These are phyloP conservation scores for Euphrasia confusa DNA, from an alignment of 257 asterid genomes.

Conservation along the genomic window DNA sequence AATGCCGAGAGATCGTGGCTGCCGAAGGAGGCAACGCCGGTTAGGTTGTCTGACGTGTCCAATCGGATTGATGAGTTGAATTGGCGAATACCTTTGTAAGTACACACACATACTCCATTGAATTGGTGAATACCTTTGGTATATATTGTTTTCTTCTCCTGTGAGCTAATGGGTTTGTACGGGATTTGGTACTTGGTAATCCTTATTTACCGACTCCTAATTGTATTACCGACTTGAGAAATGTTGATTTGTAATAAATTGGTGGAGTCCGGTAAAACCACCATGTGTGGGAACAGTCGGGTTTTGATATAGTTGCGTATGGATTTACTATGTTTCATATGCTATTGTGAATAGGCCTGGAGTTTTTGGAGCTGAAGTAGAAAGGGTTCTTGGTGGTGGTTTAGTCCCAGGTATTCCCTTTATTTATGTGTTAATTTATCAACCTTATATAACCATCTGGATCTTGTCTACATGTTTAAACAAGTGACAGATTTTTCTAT, in stretches of 20 bases:
- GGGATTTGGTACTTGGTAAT: no score
- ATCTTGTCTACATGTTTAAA: not conserved
- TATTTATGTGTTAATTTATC: slow-evolving; percentile 1
- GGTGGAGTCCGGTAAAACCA: not conserved
- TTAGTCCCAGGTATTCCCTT: slow-evolving; percentile 73
- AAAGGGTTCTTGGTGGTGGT: slow-evolving; percentile 97
- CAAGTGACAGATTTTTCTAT: not conserved
- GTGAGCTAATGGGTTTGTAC: not conserved
- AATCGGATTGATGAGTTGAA: slow-evolving; percentile 39
- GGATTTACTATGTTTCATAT: slow-evolving; percentile 3
- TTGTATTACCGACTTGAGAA: not conserved
- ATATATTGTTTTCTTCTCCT: not conserved
- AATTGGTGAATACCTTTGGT: not conserved
- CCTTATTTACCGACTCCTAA: not conserved
- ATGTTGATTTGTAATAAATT: not conserved
- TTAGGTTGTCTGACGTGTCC: slow-evolving; percentile 62
- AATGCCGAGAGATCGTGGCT: slow-evolving; percentile 57
- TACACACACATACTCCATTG: not conserved
- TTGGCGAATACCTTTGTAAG: slow-evolving; percentile 87
- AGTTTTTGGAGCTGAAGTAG: slow-evolving; percentile 86
- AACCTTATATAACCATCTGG: not conserved
- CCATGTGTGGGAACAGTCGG: no score
- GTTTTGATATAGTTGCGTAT: slow-evolving; percentile 1
- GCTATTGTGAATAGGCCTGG: slow-evolving; percentile 53
- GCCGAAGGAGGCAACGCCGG: slow-evolving; percentile 47